Base-by-base conservation (phyloP, 768 basidiomycete genomes). In the Rhizopogon roseolus region DNA sequence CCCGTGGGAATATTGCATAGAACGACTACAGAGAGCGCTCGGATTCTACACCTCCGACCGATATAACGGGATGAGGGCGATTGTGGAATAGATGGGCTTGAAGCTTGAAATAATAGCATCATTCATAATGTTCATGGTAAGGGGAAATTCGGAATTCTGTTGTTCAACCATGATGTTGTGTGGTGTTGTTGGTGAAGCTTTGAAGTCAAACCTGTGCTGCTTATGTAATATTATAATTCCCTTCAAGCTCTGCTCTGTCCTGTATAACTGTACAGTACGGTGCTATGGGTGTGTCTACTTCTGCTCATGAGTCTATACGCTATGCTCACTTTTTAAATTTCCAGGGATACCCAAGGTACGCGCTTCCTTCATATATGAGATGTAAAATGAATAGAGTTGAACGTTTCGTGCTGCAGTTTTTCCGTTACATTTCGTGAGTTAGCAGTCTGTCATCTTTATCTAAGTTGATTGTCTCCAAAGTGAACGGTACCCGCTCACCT, bases 401-500 rank as follows among this genome's bases (percentile, higher is more conserved):
- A 54, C 19, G 9, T 38, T 43, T 25, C 53, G 22, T 7, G 14
- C 22, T 52, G 51, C 61, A 96, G 94, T 97, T 97, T 75, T 97
- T 97, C 80, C 86, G 93, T 72, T 97, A 93, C 68, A 91, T 95
- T 62, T 95, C 93, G 87, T 91, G 70, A 63, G 90, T 75, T 4
- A 32, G 5, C 6, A 19, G 9, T 25, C 37, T 28, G 43, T 13
- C 16, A 8, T 7, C 13, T 17, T 28, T 34, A 14, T 14, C 34
- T 61, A 38, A 54, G 10, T 55, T 66, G 41, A 71, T 41, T 22
- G 8, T 14, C 32, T 22, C 41, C 2, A 2, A 65, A 96, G 93
- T 57, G 97, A 98, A 76, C 86, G 97, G 57, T 99, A 99, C 70
- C 96, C 97, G 49, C 81, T 99, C 60, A 99, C 95, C 14, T 98